Base-by-base conservation (phyloP, 352 stramenopile genomes). In the Phytophthora constricta region DNA sequence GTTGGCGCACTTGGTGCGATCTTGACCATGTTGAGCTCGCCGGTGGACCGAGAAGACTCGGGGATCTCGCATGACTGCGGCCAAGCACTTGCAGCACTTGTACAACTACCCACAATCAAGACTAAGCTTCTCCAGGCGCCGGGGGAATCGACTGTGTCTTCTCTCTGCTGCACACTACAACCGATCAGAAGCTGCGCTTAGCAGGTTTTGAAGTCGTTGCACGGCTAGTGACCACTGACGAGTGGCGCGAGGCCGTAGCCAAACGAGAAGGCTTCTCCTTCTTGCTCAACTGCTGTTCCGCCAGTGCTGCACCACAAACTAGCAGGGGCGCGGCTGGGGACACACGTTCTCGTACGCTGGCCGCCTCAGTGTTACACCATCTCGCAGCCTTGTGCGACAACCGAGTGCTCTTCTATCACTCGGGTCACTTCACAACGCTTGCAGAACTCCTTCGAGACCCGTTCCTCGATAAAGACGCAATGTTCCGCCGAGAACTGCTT, bases 81-180 rank as follows among this genome's bases (percentile, higher is more conserved):
- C 0, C 80, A 90, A 39, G 74, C 84, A 19, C 70, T 96, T 7
- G 73, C 74, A 9, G 70, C 78, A 47, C 82, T 96, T 71, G 78
- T 78, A 1, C 81, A 76, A 23, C 51, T 93, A 9, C 62, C 77
- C 25, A 60, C 66, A 17, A 65, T 89, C 46, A 88, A 93, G 53
- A 27, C 67, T 26, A 88, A 91, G 41, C 58, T 96, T 43, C 73
- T 95, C 7, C 71, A 86, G 46, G 76, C 84, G 1, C 85, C 88
- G 16, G 76, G 88, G 86, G 86, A 13, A 65, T 95, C 25, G 79
- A 91, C 37, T 89, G 77, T 37, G 62, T 95, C 10, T 93, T 94
- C 51, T 71, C 82, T 22, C 61, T 96, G 23, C 56, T 92, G 3
- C 76, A 87, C 27, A 79, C 83, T 2, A 39, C 65, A 17, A 63